These are phyloP conservation scores for Yamadazyma triangularis DNA, from an alignment of 1,139 yeast genomes.

Conservation along the genomic window DNA sequence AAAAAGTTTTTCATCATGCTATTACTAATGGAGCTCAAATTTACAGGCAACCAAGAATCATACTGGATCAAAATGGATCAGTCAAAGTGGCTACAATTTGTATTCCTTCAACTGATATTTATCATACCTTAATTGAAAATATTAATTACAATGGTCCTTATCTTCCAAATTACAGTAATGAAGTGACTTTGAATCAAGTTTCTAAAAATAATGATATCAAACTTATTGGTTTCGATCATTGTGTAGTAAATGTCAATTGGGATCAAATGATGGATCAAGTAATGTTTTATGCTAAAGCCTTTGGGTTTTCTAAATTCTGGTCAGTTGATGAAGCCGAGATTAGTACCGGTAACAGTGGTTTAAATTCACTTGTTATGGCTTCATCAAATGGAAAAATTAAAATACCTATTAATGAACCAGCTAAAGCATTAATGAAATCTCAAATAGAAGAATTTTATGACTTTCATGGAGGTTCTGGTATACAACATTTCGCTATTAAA, in stretches of 20 bases:
- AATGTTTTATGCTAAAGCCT: conserved; percentile 50
- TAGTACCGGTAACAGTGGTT: conserved; percentile 63
- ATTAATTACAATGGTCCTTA: conserved; percentile 44
- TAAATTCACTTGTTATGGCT: conserved; percentile 74
- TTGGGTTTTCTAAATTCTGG: conserved; percentile 80
- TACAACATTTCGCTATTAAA: conserved; percentile 73
- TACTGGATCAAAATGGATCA: conserved; percentile 45
- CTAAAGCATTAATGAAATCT: conserved; percentile 56
- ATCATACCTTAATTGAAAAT: conserved; percentile 62
- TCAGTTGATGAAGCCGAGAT: conserved; percentile 76
- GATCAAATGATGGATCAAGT: conserved; percentile 57
- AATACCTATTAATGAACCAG: conserved; percentile 86
- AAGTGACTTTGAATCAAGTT: neutral
- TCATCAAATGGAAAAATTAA: conserved; percentile 61
- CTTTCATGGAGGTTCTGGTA: conserved; percentile 73
- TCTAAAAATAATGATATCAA: conserved; percentile 3
- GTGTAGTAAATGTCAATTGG: conserved; percentile 79
- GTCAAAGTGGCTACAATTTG: conserved; percentile 52
- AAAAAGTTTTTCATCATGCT: conserved; percentile 41
- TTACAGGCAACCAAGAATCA: conserved; percentile 35
- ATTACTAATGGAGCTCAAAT: conserved; percentile 51
- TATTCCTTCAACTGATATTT: conserved; percentile 58
- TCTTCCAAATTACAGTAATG: conserved; percentile 63
- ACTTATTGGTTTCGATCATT: conserved; percentile 58
- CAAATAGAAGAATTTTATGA: conserved; percentile 82